Base-by-base conservation (phyloP, 768 basidiomycete genomes). In the Neoboletus subvelutipes region DNA sequence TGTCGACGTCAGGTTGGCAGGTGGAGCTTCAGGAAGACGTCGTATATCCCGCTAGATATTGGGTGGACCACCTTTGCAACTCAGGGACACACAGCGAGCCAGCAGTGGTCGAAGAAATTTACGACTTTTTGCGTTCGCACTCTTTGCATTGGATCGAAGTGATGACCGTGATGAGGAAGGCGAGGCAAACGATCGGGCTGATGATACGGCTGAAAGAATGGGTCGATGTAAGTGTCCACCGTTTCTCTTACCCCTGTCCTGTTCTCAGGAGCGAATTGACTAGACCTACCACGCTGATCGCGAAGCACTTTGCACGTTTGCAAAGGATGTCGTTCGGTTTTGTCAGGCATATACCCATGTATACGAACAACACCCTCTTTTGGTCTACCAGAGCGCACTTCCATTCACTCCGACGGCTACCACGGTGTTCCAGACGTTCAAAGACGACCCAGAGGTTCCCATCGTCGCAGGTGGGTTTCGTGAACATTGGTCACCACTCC, bases 131-230 rank as follows among this genome's bases (percentile, higher is more conserved):
- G 50, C 45, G 41, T 9, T 47, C 40, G 26, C 67, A 73, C 39
- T 66, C 75, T 4, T 48, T 73, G 11, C 71, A 75, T 50, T 73
- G 72, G 72, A 64, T 75, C 42, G 73, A 73, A 45, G 61, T 55
- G 28, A 72, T 73, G 72, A 52, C 65, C n/a, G 24, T 66, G 42
- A 58, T 75, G 54, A 66, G 39, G 52, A 71, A 58, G 46, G 64
- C 71, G 31, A 71, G 71, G 49, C 70, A 70, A 50, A 73, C 71
- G 18, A 73, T 70, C 12, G 63, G 66, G 22, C 48, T 61, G 9
- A 64, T 70, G 59, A 55, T 63, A 45, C 64, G 56, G 15, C 42
- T 71, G 36, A 64, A 63, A 51, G 70, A 62, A 48, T 71, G 70
- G 70, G 15, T 67, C 28, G 52, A 59, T 34, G 71, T 71, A 37